phyloP scores from a whole-genome alignment of 2,329 filamentous ascomycete species.

The Xylaria digitata region DNA sequence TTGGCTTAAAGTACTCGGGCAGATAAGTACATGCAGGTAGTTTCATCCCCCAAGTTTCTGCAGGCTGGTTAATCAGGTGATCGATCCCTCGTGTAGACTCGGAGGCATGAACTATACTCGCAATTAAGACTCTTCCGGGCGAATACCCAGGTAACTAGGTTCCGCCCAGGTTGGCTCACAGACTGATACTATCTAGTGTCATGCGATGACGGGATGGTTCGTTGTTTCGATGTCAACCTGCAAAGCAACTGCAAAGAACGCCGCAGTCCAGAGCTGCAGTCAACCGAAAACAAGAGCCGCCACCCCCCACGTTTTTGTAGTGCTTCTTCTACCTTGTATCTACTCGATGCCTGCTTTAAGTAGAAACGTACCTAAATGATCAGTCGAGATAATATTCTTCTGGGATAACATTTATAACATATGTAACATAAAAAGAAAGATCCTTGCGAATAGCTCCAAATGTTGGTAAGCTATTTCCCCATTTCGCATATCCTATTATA shows the following conservation, averaged over 20 bases:
- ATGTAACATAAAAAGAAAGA: slow-evolving; percentile 4
- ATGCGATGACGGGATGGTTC: slow-evolving; percentile 26
- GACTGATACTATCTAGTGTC: slow-evolving; percentile 7
- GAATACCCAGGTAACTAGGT: not conserved
- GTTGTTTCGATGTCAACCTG: slow-evolving; percentile 27
- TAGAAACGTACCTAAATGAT: not conserved
- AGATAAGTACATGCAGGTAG: slow-evolving; percentile 9
- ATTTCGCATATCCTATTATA: not conserved
- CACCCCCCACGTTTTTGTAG: slow-evolving; percentile 24
- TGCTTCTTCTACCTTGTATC: not conserved
- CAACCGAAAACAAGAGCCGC: slow-evolving; percentile 32
- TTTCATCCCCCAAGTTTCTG: slow-evolving; percentile 3
- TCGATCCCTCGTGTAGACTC: slow-evolving; percentile 14
- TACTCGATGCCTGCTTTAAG: not conserved
- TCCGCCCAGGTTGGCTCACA: too few relatives aligned
- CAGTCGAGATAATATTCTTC: not conserved
- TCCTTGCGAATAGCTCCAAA: not conserved
- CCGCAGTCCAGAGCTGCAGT: slow-evolving; percentile 22
- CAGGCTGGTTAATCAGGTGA: slow-evolving; percentile 24
- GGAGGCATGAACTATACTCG: slow-evolving; percentile 12
- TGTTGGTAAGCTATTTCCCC: not conserved
- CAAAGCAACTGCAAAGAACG: slow-evolving; percentile 24
- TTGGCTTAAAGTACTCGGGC: not conserved
- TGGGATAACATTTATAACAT: slow-evolving; percentile 2
- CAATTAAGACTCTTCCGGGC: not conserved